Base-by-base conservation (phyloP, 805 yeast species). In the Suhomyces kilbournensis region DNA sequence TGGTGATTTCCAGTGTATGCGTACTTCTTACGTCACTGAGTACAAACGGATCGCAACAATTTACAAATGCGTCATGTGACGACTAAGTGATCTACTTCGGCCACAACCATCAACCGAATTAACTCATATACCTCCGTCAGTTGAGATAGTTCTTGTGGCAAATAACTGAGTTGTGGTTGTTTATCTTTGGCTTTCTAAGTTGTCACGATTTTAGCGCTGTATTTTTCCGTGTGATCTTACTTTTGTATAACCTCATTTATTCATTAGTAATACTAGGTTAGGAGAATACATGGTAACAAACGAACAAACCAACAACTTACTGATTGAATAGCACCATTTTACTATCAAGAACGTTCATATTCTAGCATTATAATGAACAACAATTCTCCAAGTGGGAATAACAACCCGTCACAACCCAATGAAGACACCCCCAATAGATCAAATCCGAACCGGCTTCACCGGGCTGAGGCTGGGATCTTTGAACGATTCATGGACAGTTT, bases 401-500 rank as follows among this genome's bases (percentile, higher is more conserved):
- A 19, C 23, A 23, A 38, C 22, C 20, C 14, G 12, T 9, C 42
- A 2, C n/a, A 12, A 7, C 23, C 23, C 12, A 38, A 38, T 8
- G 42, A 38, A 17, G 23, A 38, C 14, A 1, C 42, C 23, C 12
- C 20, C 42, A 19, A 7, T 10, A 19, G 20, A 38, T 23, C 23
- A 19, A 38, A 19, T 10, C 42, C 42, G 7, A 38, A 38, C 25
- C 47, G 45, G 28, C 35, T 38, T 5, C 55, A 49, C 26, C 35
- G 55, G 35, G 20, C 52, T 22, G 54, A 52, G 30, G 39, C 42
- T 25, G 60, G 66, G 3, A 49, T 65, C 14, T 65, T 65, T 50
- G 67, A 64, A 40, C 50, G 69, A 17, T 56, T 64, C 40, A 62
- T 64, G 59, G 68, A 62, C 52, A 61, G 56, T 25, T 53, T 64